These are phyloP conservation scores for Aspergillus fumigatus DNA, from an alignment of 2,329 filamentous ascomycete genomes.

Conservation along the genomic window DNA sequence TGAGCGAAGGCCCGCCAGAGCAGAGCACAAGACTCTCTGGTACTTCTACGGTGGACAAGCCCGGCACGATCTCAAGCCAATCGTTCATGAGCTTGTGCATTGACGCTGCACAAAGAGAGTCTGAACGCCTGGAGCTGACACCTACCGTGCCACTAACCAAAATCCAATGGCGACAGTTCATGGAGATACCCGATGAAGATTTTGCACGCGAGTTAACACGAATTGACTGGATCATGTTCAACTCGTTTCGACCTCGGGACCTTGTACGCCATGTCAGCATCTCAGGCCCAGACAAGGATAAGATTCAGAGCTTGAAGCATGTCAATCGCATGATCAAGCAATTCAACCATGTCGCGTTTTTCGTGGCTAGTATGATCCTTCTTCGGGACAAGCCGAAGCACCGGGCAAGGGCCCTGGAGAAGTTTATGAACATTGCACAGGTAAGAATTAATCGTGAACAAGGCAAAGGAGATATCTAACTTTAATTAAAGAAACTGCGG, in stretches of 20 bases:
- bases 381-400: conserved; percentile 95
- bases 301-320: conserved; percentile 72
- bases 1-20: conserved; percentile 36
- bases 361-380: conserved; percentile 78
- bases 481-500: conserved; percentile 61
- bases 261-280: conserved; percentile 87
- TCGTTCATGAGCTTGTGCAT: conserved; percentile 38
- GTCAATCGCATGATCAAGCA: conserved; percentile 93
- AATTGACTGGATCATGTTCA: conserved; percentile 98
- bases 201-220: conserved; percentile 88
- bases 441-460: conserved; percentile 23
- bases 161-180: conserved; percentile 81
- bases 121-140: conserved; percentile 65
- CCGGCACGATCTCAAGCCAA: conserved; percentile 38
- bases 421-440: conserved; percentile 84
- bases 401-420: conserved; percentile 82
- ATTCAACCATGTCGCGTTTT: conserved; percentile 80
- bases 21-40: conserved; percentile 36
- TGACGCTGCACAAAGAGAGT: conserved; percentile 77
- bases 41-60: conserved; percentile 36
- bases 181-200: conserved; percentile 78
- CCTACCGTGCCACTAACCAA: conserved; percentile 71
- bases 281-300: conserved; percentile 44
- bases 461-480: background rate
- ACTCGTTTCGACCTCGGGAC: conserved; percentile 86